Base-by-base conservation (phyloP, 2,329 filamentous ascomycete species). In the Dactylonectria macrodidyma region DNA sequence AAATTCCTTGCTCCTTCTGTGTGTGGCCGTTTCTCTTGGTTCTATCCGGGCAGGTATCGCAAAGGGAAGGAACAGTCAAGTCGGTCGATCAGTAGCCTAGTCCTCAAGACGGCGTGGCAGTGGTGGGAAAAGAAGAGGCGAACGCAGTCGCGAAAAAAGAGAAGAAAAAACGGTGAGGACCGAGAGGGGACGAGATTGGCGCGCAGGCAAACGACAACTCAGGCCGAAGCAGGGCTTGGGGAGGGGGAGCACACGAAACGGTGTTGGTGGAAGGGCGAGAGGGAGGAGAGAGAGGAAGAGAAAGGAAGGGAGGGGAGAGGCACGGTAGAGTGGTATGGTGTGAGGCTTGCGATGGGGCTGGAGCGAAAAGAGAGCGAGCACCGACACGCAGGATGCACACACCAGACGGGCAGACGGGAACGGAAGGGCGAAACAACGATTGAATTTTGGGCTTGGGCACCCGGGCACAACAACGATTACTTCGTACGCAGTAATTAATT, bases 181-280 rank as follows among this genome's bases (percentile, higher is more conserved):
- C 46, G 46, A 47, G 19, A 30, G 46, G 12, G 9, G 73, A 73
- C 72, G 63, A 30, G 59, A 76, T 72, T 51, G 66, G 62, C 58
- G 67, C 68, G 67, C 71, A 74, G 64, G 67, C 74, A 67, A 67
- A 76, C 71, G 70, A 71, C 71, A 73, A 33, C 60, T 66, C 54
- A 36, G 52, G 65, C 67, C 71, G 73, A 74, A 59, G 72, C 69
- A 69, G 59, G 70, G 71, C 72, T 71, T 62, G 19, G 22, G 24
- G 52, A 55, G 50, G 58, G 58, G 60, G 46, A 58, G 52, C 36
- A 41, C 48, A 38, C 22, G 41, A 51, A 66, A 62, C 61, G 50
- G 73, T 69, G 71, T 67, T 64, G 57, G 59, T 67, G 66, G 65
- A 56, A 54, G 66, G 59, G 67, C 58, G 52, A 59, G 54, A 72